Base-by-base conservation (phyloP, 2,329 filamentous ascomycete species). In the Paecilomyces fulvus region DNA sequence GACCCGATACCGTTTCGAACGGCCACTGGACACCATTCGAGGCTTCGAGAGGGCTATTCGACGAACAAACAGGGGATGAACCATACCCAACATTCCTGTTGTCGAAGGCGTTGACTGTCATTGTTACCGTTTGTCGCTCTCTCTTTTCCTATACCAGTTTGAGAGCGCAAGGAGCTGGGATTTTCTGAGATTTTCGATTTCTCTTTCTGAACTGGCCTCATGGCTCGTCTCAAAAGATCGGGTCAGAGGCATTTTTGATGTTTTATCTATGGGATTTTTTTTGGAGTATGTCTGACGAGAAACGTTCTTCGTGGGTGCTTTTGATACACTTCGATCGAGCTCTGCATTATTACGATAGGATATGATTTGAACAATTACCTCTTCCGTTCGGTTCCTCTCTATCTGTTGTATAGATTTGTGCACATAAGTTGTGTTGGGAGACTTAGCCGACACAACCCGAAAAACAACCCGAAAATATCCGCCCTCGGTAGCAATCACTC, bases 11-110 rank as follows among this genome's bases (percentile, higher is more conserved):
- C 85, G 91, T 67, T 87, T 90, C 82, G 92, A 96, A 75, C 86
- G 92, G 57, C 92, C 92, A 21, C 79, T 96, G 50, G 92, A 96
- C 66, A 96, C 92, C 0, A 96, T 96, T 65, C 84, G 90, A 66
- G 87, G 87, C 55, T 96, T 96, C 61, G 90, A 96, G 72, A 89
- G 87, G 37, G 89, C 90, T 54, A 95, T 96, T 66, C n/a, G 37
- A 43, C 37, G 37, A 20, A 43, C 37, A 20, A 43, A 43, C 37
- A 43, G 37, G 14, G 37, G 37, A n/a, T 43, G 37, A 43, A n/a
- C n/a, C 5, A 31, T n/a, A 37, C 14, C 5, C 5, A 28, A 7
- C 25, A 7, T 28, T 6, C 37, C 7, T 43, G 37, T 43, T 20
- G 37, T 43, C n/a, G 37, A 43, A 6, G n/a, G 14, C 37, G 37